Percentiles rank a stretch among this genome's conserved stretches.
Evolutionary conservation across 2,329 filamentous ascomycete genomes (phyloP).

Genomic region (Aspergillus intermedius): DNA sequence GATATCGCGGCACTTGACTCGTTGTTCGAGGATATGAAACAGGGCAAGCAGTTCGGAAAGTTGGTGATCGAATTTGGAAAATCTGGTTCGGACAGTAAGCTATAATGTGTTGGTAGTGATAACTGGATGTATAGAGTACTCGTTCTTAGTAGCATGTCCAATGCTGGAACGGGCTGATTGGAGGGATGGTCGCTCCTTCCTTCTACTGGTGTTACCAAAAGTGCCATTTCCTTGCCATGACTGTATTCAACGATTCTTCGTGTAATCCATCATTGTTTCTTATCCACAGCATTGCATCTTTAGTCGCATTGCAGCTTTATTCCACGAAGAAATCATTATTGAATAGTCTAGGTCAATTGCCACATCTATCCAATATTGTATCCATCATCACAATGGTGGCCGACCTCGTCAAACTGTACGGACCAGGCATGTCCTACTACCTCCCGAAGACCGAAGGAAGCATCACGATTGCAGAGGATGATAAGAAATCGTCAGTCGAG

Average conservation of each 20-base stretch:
- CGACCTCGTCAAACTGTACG: slow-evolving; percentile 11
- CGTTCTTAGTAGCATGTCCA: no score
- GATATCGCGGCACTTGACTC: slow-evolving; percentile 72
- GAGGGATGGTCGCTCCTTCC: not conserved
- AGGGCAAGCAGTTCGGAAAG: slow-evolving; percentile 84
- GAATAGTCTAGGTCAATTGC: not conserved
- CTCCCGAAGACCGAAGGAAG: slow-evolving; percentile 3
- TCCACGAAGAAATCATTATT: not conserved
- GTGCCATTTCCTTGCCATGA: not conserved
- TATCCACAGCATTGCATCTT: not conserved
- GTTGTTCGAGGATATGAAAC: slow-evolving; percentile 83
- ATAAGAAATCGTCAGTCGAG: slow-evolving; percentile 3
- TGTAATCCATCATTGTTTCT: not conserved
- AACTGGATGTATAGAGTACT: no score
- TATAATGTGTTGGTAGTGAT: slow-evolving; percentile 16
- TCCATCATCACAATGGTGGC: slow-evolving; percentile 7
- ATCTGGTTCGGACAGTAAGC: slow-evolving; percentile 29
- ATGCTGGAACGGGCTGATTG: not conserved
- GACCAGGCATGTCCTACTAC: slow-evolving; percentile 18
- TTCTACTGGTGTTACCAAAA: not conserved
- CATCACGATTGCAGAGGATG: not conserved
- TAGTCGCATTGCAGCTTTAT: slow-evolving; percentile 1
- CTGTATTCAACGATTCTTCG: not conserved
- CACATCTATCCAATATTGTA: not conserved
- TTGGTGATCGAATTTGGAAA: slow-evolving; percentile 66